Conservation (phyloP, 441 rosid species). For the Sinapis alba region DNA sequence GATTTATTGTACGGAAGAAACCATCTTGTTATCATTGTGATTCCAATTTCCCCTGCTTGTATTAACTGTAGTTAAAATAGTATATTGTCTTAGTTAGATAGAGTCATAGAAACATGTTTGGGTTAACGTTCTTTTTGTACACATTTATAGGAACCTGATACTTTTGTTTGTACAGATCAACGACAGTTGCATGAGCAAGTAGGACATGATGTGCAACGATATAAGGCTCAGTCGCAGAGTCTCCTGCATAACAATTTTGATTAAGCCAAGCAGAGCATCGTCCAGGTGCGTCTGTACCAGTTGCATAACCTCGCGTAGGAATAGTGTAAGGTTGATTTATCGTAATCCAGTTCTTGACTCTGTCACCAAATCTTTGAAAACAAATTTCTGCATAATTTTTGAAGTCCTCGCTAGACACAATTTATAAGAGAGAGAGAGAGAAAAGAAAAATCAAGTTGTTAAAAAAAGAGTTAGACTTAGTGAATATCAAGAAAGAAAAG, state of each 20-base stretch:
- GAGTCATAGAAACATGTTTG: background rate
- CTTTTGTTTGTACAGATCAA: constrained; percentile 6
- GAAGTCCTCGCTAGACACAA: constrained; percentile 20
- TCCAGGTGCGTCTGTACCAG: constrained; percentile 37
- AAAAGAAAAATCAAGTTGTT: background rate
- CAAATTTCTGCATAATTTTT: constrained; percentile 11
- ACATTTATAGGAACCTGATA: background rate
- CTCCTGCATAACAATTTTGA: constrained; percentile 19
- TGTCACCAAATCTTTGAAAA: constrained; percentile 45
- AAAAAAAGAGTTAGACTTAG: background rate
- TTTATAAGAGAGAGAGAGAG: background rate
- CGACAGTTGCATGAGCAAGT: constrained; percentile 32
- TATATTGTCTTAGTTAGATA: background rate
- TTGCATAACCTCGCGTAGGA: constrained; percentile 21
- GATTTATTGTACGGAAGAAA: constrained; percentile 33
- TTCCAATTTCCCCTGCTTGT: constrained; percentile 40
- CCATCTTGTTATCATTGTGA: constrained; percentile 32
- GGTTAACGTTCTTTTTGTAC: background rate
- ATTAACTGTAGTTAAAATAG: background rate
- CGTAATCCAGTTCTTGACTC: constrained; percentile 55
- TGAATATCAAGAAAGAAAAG: background rate
- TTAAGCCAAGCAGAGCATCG: constrained; percentile 33
- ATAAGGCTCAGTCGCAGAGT: constrained; percentile 24
- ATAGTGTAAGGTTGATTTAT: constrained; percentile 43
- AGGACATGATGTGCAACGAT: constrained; percentile 22